phyloP scores from a whole-genome alignment of 2,329 filamentous ascomycete genomes.

The Cladophialophora exuberans region DNA sequence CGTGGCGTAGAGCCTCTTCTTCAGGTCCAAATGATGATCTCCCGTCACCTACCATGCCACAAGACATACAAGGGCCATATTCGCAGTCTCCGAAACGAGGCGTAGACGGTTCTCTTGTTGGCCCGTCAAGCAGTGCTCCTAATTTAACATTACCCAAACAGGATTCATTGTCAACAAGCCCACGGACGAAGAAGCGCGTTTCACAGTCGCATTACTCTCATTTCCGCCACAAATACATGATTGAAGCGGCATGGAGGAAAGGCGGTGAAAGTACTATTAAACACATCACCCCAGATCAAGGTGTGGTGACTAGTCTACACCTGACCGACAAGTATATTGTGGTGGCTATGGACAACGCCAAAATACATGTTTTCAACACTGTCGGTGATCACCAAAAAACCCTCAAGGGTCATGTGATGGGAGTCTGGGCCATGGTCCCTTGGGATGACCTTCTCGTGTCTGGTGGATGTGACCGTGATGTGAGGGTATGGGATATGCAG shows the following conservation, averaged over 20 bases:
- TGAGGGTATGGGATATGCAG: constrained; percentile 93
- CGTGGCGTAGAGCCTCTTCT: constrained; percentile 68
- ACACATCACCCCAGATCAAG: constrained; percentile 94
- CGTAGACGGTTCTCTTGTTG: constrained; percentile 32
- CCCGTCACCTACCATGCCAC: constrained; percentile 44
- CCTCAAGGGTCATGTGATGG: constrained; percentile 95
- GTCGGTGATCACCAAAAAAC: constrained; percentile 86
- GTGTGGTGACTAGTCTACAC: constrained; percentile 94
- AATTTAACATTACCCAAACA: constrained; percentile 46
- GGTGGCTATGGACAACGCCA: constrained; percentile 94
- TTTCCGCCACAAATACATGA: constrained; percentile 96
- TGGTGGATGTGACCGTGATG: constrained; percentile 94
- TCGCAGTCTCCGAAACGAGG: constrained; percentile 27
- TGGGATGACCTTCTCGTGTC: constrained; percentile 95
- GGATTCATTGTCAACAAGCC: constrained; percentile 26
- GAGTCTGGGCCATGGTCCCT: constrained; percentile 99
- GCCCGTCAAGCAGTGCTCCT: constrained; percentile 51
- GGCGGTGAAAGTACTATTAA: constrained; percentile 81
- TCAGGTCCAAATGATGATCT: constrained; percentile 41
- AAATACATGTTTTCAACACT: constrained; percentile 97
- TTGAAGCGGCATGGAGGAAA: constrained; percentile 94
- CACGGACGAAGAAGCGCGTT: constrained; percentile 54
- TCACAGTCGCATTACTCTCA: constrained; percentile 89
- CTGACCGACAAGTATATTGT: constrained; percentile 96
- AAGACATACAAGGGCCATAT: constrained; percentile 56